Percentiles rank a stretch among this genome's conserved stretches.
phyloP scores from a whole-genome alignment of 2,329 filamentous ascomycete genomes.

The Colletotrichum simmondsii region DNA sequence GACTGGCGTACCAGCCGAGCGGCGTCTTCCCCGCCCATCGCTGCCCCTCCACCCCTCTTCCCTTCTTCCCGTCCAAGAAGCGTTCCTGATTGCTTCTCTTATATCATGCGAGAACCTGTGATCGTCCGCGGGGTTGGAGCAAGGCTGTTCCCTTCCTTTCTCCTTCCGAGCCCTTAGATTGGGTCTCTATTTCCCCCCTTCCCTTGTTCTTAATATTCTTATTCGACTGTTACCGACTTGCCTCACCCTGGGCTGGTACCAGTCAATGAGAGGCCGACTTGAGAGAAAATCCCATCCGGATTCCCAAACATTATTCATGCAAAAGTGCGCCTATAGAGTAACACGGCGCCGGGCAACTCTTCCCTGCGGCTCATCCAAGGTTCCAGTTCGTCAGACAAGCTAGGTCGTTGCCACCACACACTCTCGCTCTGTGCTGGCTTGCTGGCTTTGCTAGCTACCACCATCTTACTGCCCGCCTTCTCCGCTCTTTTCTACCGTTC shows the following conservation, averaged over 20 bases:
- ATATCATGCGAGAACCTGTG: constrained; percentile 24
- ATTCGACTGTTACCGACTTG: constrained; percentile 2
- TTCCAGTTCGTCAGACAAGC: background rate
- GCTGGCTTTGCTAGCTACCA: background rate
- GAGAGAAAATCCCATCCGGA: background rate
- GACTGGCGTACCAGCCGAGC: background rate
- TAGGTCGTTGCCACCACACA: background rate
- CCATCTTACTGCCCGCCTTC: background rate
- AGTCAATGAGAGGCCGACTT: background rate
- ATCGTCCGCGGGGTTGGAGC: constrained; percentile 16
- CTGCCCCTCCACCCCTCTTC: background rate
- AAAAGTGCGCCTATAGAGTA: background rate
- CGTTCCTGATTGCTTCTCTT: background rate
- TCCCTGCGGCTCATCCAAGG: background rate
- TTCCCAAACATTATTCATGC: constrained; percentile 24
- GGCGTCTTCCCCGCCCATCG: background rate
- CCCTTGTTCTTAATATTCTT: constrained; percentile 4
- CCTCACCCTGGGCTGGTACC: constrained; percentile 19
- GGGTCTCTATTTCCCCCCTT: background rate
- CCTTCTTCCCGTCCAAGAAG: background rate
- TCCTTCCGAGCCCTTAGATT: background rate
- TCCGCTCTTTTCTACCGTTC: constrained; percentile 5
- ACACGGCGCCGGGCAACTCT: background rate
- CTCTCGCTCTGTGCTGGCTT: background rate
- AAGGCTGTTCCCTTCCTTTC: constrained; percentile 16